Base-by-base conservation (phyloP, 768 basidiomycete species). In the Trametes punicea region DNA sequence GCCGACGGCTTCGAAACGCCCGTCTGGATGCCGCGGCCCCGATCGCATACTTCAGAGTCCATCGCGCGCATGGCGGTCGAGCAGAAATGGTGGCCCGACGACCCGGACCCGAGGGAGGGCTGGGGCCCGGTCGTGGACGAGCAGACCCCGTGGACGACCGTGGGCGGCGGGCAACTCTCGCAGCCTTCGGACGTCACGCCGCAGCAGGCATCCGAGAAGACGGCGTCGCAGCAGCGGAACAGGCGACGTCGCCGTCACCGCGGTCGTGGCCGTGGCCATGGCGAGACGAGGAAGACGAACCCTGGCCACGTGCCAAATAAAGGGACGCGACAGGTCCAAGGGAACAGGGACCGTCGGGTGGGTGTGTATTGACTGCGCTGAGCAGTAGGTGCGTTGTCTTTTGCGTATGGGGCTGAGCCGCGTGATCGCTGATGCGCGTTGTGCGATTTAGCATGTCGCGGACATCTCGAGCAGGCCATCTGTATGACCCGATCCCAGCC, bases 401-500 rank as follows among this genome's bases (percentile, higher is more conserved):
- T 20, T n/a, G 20, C 39, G 39, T 33, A 8, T 36, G 51, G 25
- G 41, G 27, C 34, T 23, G 30, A 21, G 8, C 20, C 41, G 41
- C 23, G 16, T 20, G 7, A 41, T 25, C 45, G 30, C 42, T 36
- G 21, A 39, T 25, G 31, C 18, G 8, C n/a, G 29, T 40, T 42
- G n/a, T 15, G 40, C 21, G 23, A 18, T n/a, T 10, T 16, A 38
- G 15, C 26, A 8, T 50, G 33, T 36, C 33, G 34, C 8, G 33
- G 34, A 21, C 47, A 48, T 48, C 34, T 48, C 47, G 51, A 42
- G 30, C 51, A 33, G 51, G 40, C 23, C 41, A 42, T 42, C 40
- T 29, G 13, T 51, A 33, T 51, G 51, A 10, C 13, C 29, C 51
- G 40, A 5, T 23, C 23, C 38, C 30, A 9, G 27, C 39, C 27